Conservation (phyloP, 768 basidiomycete species). For the Boletus patriciae region DNA sequence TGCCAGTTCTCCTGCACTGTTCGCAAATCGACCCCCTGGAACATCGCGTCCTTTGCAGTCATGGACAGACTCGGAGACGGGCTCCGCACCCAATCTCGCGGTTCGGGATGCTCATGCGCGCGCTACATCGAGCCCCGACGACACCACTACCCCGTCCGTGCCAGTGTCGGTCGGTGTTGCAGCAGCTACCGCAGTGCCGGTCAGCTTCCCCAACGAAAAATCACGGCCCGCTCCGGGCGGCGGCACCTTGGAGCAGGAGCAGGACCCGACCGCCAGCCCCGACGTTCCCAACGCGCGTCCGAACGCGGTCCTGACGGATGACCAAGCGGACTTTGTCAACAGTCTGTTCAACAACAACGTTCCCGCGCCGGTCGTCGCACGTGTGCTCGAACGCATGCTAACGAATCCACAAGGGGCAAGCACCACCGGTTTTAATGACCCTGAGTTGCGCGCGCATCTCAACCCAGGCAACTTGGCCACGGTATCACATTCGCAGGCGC, state of each 20-base stretch:
- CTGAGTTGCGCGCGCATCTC: conserved; percentile 10
- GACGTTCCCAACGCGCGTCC: neutral
- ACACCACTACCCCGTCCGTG: neutral
- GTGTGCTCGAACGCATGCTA: conserved; percentile 30
- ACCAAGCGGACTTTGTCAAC: conserved; percentile 28
- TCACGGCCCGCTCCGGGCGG: neutral
- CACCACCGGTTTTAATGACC: conserved; percentile 5
- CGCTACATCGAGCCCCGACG: conserved; percentile 1
- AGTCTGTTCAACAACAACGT: conserved; percentile 28
- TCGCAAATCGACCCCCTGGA: neutral
- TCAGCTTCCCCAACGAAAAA: conserved; percentile 17
- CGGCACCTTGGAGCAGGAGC: neutral
- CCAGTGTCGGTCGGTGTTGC: neutral
- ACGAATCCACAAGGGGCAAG: conserved; percentile 20
- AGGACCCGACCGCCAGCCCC: neutral
- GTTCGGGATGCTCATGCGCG: neutral
- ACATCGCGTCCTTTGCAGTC: conserved; percentile 4
- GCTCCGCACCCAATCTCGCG: neutral
- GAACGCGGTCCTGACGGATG: conserved; percentile 15
- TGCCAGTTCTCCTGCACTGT: neutral
- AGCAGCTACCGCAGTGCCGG: neutral
- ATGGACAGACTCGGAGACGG: conserved; percentile 7
- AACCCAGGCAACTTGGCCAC: neutral
- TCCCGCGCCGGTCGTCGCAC: conserved; percentile 26
- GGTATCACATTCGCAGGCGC: neutral